Base-by-base conservation (phyloP, 345 rosid species). In the Eucalyptus cloeziana region DNA sequence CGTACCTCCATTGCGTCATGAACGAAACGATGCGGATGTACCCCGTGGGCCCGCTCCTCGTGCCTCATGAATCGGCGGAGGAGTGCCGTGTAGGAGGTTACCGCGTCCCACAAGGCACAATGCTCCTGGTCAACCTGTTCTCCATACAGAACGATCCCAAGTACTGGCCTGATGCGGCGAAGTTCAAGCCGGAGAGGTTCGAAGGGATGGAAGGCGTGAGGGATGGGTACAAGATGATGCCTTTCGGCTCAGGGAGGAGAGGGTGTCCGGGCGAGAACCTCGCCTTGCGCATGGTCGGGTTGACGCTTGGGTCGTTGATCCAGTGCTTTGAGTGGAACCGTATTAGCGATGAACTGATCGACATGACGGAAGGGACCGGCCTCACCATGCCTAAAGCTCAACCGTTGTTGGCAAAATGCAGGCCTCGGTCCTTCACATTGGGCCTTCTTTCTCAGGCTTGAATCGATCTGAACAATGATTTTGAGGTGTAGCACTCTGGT, bases 1-100 rank as follows among this genome's bases (percentile, higher is more conserved):
- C 94, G 4, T 94, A 93, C 58, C 95, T 96, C 16, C 91, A 87
- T 2, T 88, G 94, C 90, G 89, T 96, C 33, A 93, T 96, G 15
- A 93, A 91, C 6, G 97, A 96, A 88, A 93, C 97, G 2, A 49
- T 95, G 30, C 81, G 96, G n/a, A 56, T 95, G 91, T 90, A 83
- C 45, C 96, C 95, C 2, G 87, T 90, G 2, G 92, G 86, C 2
- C 96, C 98, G 6, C 49, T 96, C 14, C 33, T 92, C n/a, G 85
- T 91, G 7, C 93, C 95, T 17, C 94, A 92, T 30, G 92, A 91
- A 37, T 93, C 93, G 12, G 92, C 93, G 2, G 71, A 91, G 86
- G 91, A 89, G 47, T 93, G 95, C 50, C 15, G 15, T 2, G 86
- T 93, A 1, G 93, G 93, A 8, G 94, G 96, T 3, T 91, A 86